Conservation (phyloP, 78 protist genomes). For the Dictyostelium firmibasis region DNA sequence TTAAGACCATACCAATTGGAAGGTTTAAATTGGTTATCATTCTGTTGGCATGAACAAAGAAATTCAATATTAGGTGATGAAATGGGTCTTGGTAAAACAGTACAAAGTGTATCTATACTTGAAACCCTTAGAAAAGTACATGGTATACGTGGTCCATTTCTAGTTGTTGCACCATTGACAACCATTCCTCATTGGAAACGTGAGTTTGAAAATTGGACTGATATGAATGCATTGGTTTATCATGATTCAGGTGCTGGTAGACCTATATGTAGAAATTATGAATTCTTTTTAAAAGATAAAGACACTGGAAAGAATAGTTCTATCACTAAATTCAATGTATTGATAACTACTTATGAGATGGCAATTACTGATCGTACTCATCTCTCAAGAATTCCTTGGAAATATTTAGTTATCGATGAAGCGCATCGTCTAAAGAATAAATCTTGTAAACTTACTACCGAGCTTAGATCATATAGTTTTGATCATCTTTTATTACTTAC, state of each 20-base stretch:
- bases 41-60: slow-evolving; percentile 44
- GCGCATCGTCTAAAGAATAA: slow-evolving; percentile 92
- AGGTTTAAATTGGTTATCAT: slow-evolving; percentile 92
- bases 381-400: slow-evolving; percentile 83
- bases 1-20: slow-evolving; percentile 74
- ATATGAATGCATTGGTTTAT: slow-evolving; percentile 56
- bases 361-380: slow-evolving; percentile 64
- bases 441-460: slow-evolving; percentile 76
- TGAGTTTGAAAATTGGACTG: slow-evolving; percentile 90
- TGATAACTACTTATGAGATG: slow-evolving; percentile 95
- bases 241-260: slow-evolving; percentile 84
- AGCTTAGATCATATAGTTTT: slow-evolving; percentile 52
- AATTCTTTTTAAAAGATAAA: slow-evolving; percentile 45
- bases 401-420: slow-evolving; percentile 91
- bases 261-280: slow-evolving; percentile 74
- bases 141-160: slow-evolving; percentile 92
- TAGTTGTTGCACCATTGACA: slow-evolving; percentile 93
- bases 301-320: background rate
- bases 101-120: slow-evolving; percentile 80
- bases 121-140: slow-evolving; percentile 52
- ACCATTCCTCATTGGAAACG: slow-evolving; percentile 94
- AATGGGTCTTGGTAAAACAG: slow-evolving; percentile 94
- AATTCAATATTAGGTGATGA: slow-evolving; percentile 93
- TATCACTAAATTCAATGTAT: slow-evolving; percentile 82
- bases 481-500: slow-evolving; percentile 87